phyloP scores from a whole-genome alignment of 208 protist species.

The Porcisia hertigi region DNA sequence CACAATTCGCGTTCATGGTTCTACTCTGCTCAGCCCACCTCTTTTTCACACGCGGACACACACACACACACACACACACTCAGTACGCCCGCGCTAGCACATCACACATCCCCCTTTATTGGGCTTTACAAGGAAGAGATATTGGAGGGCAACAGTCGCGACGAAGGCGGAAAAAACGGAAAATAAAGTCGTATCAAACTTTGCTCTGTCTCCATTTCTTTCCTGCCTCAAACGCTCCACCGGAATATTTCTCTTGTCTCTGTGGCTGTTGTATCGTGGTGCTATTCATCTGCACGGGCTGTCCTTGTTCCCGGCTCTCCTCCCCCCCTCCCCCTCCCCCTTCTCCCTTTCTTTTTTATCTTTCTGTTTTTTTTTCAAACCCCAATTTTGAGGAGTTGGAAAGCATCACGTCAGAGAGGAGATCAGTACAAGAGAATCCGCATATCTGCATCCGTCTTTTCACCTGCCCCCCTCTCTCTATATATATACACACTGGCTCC shows the following conservation, averaged over 20 bases:
- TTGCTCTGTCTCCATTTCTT: not conserved
- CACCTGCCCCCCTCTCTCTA: too few species aligned
- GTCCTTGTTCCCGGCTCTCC: not conserved
- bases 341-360: not conserved
- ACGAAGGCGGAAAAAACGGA: not conserved
- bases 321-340: not conserved
- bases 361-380: too few species aligned
- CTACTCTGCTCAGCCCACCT: not conserved
- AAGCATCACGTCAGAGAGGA: not conserved
- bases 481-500: not conserved
- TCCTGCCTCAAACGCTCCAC: not conserved
- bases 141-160: too few species aligned
- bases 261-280: not conserved
- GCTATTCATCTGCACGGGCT: not conserved
- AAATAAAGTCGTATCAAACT: not conserved
- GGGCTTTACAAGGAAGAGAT: not conserved
- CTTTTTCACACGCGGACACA: not conserved
- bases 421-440: not conserved
- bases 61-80: not conserved
- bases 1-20: too few species aligned
- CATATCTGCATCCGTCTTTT: too few species aligned
- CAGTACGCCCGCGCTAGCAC: not conserved
- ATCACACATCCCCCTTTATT: too few species aligned
- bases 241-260: slow-evolving; percentile 12
- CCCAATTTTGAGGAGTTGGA: not conserved